Evolutionary conservation across 306 rosid species (phyloP), one percentile per base, ranked within the genome.

Genomic region (Luffa acutangula): DNA sequence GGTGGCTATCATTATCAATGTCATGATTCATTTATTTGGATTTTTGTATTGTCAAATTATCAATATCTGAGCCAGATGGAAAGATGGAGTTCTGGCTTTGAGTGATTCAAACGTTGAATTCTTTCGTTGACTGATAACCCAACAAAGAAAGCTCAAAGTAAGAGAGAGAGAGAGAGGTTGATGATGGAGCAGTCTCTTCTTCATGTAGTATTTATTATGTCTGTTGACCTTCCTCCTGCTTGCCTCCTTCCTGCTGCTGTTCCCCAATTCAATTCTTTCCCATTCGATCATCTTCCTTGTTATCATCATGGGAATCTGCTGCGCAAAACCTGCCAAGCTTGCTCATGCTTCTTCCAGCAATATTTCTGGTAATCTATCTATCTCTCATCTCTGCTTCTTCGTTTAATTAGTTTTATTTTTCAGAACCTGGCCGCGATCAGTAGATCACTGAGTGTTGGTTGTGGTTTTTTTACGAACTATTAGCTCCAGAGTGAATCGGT

Each of bases 321-420:
- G 86, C 49, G 72, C 78, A n/a, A 89, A 83, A 76, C 89, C 93
- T 17, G 88, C 87, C 34, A 88, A 86, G 82, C 85, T 90, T 69
- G 88, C 89, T 80, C 94, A 90, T 83, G 91, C 84, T 41, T 92
- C 98, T 69, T 94, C 98, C 43, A 56, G 80, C 77, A 87, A 63
- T 77, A 60, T 88, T 78, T 56, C 87, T 81, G 90, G 93, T 86
- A 2, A 80, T 80, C 8, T 49, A 1, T 77, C 81, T 48, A 6
- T 56, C 25, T 56, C 4, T 33, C 60, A 15, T 56, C n/a, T 43
- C 0, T 49, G 51, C 15, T 43, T 8, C 8, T 41, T 31, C 56
- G 14, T 83, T n/a, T 41, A 31, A 54, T 31, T 39, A 5, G 62
- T 64, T 86, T 48, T 33, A 3, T 36, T 57, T 11, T 63, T 74